Conservation (phyloP, 106 monocot species). For the Dendrobium nobile region DNA sequence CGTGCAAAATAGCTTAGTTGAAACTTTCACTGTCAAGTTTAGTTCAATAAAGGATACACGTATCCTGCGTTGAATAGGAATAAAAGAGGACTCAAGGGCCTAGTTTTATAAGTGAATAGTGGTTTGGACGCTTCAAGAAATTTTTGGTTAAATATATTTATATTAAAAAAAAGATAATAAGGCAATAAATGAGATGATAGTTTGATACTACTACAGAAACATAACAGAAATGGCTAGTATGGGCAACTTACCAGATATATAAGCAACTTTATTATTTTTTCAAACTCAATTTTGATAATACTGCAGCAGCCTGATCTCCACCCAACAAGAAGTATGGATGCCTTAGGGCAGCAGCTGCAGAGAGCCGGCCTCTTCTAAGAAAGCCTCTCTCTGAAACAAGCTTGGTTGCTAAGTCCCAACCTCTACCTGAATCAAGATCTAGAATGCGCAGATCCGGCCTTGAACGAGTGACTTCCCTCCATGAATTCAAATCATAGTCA, state of each 20-base stretch:
- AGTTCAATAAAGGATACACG: too few species aligned
- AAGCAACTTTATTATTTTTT: constrained; percentile 13
- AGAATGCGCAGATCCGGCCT: constrained; percentile 49
- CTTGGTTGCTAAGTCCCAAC: constrained; percentile 64
- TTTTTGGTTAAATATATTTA: background rate
- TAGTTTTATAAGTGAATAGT: background rate
- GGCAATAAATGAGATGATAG: background rate
- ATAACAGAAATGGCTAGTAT: background rate
- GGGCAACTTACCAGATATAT: background rate
- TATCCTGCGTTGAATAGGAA: too few species aligned
- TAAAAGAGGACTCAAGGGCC: background rate
- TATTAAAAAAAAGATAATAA: background rate
- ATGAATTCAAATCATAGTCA: constrained; percentile 50
- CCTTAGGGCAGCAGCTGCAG: constrained; percentile 73
- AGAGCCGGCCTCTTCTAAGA: constrained; percentile 55
- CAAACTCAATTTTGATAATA: constrained; percentile 62
- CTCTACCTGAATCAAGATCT: constrained; percentile 62
- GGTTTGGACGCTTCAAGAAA: background rate
- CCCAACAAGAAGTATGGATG: constrained; percentile 88
- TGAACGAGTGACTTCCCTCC: constrained; percentile 46
- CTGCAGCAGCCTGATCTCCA: constrained; percentile 86
- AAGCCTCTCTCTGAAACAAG: constrained; percentile 59
- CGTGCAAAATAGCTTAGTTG: too few species aligned
- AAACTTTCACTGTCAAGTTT: too few species aligned
- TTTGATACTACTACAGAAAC: background rate